Base-by-base conservation (phyloP, 768 basidiomycete species). In the Russula lepida region DNA sequence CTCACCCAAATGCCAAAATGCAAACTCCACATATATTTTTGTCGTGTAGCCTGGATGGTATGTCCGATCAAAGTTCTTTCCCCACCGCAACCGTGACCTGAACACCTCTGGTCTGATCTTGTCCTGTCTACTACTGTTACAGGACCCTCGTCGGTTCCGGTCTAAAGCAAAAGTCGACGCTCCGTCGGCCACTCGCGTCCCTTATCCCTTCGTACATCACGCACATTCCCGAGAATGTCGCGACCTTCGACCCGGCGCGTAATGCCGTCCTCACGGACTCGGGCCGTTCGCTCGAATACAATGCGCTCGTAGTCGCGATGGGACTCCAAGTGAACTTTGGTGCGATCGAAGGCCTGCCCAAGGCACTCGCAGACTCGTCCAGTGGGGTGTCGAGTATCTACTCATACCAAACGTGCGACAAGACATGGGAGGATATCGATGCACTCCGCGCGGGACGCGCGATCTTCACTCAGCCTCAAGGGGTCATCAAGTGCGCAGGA, bases 121-220 rank as follows among this genome's bases (percentile, higher is more conserved):
- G 9, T 30, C 19, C n/a, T 9, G 33, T 48, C 12, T 39, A 5
- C 13, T 46, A 17, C 35, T 60, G n/a, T 33, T 63, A 56, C 48
- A 92, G 91, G 93, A 95, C 94, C 1, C 82, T 97, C 44, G 94
- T 93, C 41, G 95, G 92, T 15, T 77, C 92, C n/a, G 95, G 95
- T 30, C 79, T 99, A 55, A 77, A 80, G 54, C 68, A 78, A 44
- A 95, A 95, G 73, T 72, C 78, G 17, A 80, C 83, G 4, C 88
- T 88, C 67, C 81, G 84, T 55, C 80, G 81, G 41, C 81, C 82
- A 9, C 77, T 97, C 51, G 70, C 75, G 19, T 80, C 83, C 2
- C 78, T 98, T 46, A 82, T 99, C 57, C 90, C 95, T 1, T 69
- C 75, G 15, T 81, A 91, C 67, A 82, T 95, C 58, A 74, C 81